phyloP scores from a whole-genome alignment of 768 basidiomycete genomes.

The Leucosporidium creatinivorum region DNA sequence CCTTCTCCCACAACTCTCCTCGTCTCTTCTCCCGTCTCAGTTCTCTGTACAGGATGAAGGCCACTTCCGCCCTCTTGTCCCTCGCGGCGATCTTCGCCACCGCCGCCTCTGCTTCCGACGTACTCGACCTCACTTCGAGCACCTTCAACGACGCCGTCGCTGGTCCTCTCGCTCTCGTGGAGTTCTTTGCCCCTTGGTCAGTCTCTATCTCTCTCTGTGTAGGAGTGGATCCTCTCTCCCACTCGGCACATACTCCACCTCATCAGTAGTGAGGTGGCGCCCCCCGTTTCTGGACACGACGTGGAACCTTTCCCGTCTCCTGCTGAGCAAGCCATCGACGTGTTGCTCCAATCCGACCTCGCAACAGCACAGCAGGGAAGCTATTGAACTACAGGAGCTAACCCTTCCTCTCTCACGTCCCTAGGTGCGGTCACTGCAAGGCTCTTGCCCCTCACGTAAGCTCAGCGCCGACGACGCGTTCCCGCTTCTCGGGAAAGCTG shows the following conservation, averaged over 20 bases:
- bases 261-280: not conserved
- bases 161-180: slow-evolving; percentile 53
- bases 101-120: slow-evolving; percentile 57
- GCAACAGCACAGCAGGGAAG: not conserved
- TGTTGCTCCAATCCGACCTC: not conserved
- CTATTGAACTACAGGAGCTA: not conserved
- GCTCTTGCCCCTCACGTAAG: slow-evolving; percentile 34
- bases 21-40: too few species aligned
- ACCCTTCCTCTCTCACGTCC: not conserved
- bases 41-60: slow-evolving; percentile 2
- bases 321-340: not conserved
- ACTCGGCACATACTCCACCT: not conserved
- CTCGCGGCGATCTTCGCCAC: slow-evolving; percentile 9
- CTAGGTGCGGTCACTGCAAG: slow-evolving; percentile 38
- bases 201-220: not conserved
- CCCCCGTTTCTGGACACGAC: not conserved
- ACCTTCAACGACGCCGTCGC: slow-evolving; percentile 28
- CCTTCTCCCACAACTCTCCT: not conserved
- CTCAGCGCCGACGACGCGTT: not conserved
- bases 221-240: not conserved
- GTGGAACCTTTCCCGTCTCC: not conserved
- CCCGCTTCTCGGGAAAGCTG: not conserved
- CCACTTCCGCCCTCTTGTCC: slow-evolving; percentile 2
- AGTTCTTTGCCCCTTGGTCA: slow-evolving; percentile 70
- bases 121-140: slow-evolving; percentile 56